A percentile compares a stretch with the other conserved stretches of the same genome.
Evolutionary conservation across 1,284 basidiomycete species (phyloP).

Genomic region (Lentinus polychrous): DNA sequence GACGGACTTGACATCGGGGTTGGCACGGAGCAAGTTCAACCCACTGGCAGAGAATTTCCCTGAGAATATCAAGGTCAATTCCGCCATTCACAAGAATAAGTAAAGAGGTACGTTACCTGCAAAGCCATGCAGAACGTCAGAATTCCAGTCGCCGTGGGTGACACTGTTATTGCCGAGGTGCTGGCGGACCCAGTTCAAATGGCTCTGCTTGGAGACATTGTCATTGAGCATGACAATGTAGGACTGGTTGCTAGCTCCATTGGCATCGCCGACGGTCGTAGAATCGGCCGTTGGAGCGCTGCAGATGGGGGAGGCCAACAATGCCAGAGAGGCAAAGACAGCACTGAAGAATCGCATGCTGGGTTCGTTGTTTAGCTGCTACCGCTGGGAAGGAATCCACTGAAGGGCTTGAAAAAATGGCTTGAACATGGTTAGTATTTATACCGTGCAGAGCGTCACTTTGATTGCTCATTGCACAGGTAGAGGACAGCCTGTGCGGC

Average conservation of each 20-base stretch:
- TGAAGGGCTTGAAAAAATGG: too few species aligned
- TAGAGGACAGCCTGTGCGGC: too few species aligned
- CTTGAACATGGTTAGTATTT: too few species aligned
- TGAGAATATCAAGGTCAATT: conserved; percentile 9
- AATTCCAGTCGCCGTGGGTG: conserved; percentile 31
- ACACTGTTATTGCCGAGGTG: conserved; percentile 26
- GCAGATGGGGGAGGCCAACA: conserved; percentile 23
- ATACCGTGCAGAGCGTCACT: too few species aligned
- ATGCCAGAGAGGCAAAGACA: conserved; percentile 18
- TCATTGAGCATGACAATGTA: conserved; percentile 63
- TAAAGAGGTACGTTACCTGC: conserved; percentile 36
- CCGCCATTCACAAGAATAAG: background rate
- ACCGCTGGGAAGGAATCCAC: too few species aligned
- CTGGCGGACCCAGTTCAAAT: conserved; percentile 26
- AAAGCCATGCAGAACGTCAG: conserved; percentile 45
- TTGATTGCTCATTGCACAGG: too few species aligned
- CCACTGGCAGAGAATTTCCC: conserved; percentile 43
- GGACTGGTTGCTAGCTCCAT: conserved; percentile 16
- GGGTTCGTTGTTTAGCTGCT: background rate
- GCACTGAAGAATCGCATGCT: conserved; percentile 24
- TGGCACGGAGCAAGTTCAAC: conserved; percentile 52
- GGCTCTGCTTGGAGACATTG: conserved; percentile 29
- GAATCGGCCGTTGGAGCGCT: conserved; percentile 15
- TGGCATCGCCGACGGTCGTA: conserved; percentile 30
- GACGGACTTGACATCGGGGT: conserved; percentile 65